Base-by-base conservation (phyloP, 169 alveolate species). In the Plasmodium malariae region DNA sequence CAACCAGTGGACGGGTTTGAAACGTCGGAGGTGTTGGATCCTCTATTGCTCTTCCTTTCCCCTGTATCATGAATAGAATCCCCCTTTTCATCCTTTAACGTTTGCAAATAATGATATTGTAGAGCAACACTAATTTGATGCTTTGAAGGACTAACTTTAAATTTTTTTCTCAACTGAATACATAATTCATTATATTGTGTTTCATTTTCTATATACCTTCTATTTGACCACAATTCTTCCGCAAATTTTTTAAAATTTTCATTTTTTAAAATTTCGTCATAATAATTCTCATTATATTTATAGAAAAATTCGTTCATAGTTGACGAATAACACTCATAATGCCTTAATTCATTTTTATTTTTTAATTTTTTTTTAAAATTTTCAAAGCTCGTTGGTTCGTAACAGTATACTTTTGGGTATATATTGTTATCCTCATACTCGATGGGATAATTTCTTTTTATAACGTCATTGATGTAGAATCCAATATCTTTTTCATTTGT, bases 101-200 rank as follows among this genome's bases (percentile, higher is more conserved):
- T 34, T 30, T 86, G 86, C 32, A 86, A 86, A 70, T 86, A 45
- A 57, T 86, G 54, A 60, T 86, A 76, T 45, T 86, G 92, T 21
- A 86, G 45, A 12, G 92, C 92, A 1, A 86, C 92, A 70, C 87
- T 59, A 14, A 86, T 86, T 49, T 92, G 94, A 37, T 94, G 95
- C 88, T 94, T 94, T 3, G 96, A 94, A 0, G 96, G 96, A 6
- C 94, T 69, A 1, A 94, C 85, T 55, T 89, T 91, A 74, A 63
- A 92, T 65, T 91, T 83, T 43, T 94, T 88, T 26, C 96, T 69
- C 43, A 94, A 19, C 51, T 86, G 74, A 12, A 70, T 71, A 17
- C 92, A 86, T 7, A 86, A 28, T 21, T 86, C 85, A 17, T 86
- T 30, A 63, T 86, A 86, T 49, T 86, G 85, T 21, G 65, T 40